phyloP scores from a whole-genome alignment of 768 basidiomycete species.

The Psilocybe tampanensis region DNA sequence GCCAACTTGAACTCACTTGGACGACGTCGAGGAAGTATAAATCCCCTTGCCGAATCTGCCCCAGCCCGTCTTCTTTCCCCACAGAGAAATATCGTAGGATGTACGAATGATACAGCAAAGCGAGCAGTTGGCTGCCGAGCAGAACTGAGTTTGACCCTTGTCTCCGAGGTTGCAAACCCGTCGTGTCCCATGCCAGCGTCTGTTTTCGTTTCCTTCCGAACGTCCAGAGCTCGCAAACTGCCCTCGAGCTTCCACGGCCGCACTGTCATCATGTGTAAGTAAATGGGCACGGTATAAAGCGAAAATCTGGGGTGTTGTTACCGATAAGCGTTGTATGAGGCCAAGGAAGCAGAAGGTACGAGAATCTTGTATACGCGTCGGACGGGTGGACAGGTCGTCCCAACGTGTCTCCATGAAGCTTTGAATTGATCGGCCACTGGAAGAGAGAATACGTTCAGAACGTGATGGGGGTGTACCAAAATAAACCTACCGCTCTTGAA shows the following conservation, averaged over 20 bases:
- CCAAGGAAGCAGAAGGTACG: constrained; percentile 46
- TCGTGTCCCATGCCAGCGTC: constrained; percentile 76
- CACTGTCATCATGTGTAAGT: constrained; percentile 29
- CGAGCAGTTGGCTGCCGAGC: constrained; percentile 58
- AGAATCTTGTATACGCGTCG: constrained; percentile 67
- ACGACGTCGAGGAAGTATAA: constrained; percentile 79
- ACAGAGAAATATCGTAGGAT: constrained; percentile 64
- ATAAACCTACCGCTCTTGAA: constrained; percentile 61
- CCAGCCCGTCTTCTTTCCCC: constrained; percentile 74
- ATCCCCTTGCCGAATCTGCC: constrained; percentile 75
- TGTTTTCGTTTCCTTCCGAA: constrained; percentile 70
- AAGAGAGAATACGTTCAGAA: no score
- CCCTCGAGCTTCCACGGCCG: constrained; percentile 59
- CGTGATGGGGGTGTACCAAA: background rate
- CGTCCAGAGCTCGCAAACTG: constrained; percentile 56
- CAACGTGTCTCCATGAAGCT: constrained; percentile 64
- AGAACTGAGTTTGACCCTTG: constrained; percentile 56
- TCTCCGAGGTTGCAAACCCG: constrained; percentile 68
- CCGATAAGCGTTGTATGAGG: constrained; percentile 65
- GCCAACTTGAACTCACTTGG: constrained; percentile 55
- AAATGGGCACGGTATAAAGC: constrained; percentile 1
- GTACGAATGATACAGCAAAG: constrained; percentile 66
- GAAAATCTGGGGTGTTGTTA: constrained; percentile 26
- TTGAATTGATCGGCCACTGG: constrained; percentile 70
- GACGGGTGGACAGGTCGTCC: constrained; percentile 58